Percentiles rank a stretch among this genome's conserved stretches.
phyloP scores from a whole-genome alignment of 2,329 filamentous ascomycete genomes.

The Diaporthe velutina region DNA sequence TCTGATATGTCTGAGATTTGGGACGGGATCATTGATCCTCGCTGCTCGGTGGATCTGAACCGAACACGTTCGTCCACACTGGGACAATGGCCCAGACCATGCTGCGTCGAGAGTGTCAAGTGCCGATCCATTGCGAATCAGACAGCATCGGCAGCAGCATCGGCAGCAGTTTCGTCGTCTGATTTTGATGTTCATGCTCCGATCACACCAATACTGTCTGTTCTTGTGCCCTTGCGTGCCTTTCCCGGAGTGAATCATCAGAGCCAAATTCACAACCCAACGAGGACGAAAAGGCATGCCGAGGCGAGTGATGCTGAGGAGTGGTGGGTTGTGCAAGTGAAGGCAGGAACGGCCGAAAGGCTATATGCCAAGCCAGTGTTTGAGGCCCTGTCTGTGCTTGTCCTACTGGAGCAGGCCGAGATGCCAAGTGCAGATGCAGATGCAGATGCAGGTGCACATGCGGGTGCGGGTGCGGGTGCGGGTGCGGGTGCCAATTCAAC shows the following conservation, averaged over 20 bases:
- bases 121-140: background rate
- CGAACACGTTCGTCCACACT: conserved; percentile 22
- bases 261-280: background rate
- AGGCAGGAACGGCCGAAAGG: background rate
- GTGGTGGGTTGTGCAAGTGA: background rate
- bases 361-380: background rate
- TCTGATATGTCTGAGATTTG: conserved; percentile 13
- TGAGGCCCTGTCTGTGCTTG: conserved; percentile 3
- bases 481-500: no score
- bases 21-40: conserved; percentile 7
- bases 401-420: background rate
- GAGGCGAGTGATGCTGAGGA: background rate
- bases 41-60: conserved; percentile 22
- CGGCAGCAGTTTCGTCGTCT: background rate
- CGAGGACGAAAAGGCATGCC: background rate
- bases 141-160: conserved; percentile 14
- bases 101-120: background rate
- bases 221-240: background rate
- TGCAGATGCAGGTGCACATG: no score
- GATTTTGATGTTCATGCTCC: background rate
- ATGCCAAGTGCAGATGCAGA: background rate
- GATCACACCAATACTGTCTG: background rate
- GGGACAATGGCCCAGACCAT: background rate
- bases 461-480: no score
- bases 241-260: background rate